Evolutionary conservation across 176 grass and related monocot genomes (phyloP), one percentile per base, ranked within the genome.

Genomic region (Echinochloa phyllopogon): DNA sequence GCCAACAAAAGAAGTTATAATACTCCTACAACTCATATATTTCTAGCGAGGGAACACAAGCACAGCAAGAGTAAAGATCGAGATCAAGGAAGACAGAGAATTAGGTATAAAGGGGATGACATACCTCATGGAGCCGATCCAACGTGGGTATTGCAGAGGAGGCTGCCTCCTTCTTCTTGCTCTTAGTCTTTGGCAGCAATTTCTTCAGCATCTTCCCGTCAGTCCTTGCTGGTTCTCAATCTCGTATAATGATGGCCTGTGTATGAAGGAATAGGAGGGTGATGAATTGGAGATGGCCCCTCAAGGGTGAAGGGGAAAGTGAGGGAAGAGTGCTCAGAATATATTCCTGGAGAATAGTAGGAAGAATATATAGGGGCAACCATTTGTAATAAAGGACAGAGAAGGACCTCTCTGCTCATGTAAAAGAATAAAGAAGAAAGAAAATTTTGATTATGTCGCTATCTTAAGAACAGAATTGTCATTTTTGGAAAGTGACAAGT

Each of bases 141-240:
- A 91, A 81, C 33, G 69, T 91, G 81, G 89, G 70, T 49, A 88
- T 65, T 21, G 85, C n/a, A 80, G 82, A 91, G 40, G 81, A 76
- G 49, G 88, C 79, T 79, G 49, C 73, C n/a, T 86, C 88, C 84
- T 90, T 45, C 74, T 86, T 90, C 85, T 88, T 88, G 76, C 86
- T 85, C 71, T 85, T 91, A 3, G 85, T 52, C 64, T 85, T 91
- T 6, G 76, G 38, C 2, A 87, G 15, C 69, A 91, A 17, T 76
- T 79, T 74, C 86, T 91, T 91, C 45, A 88, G 48, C 86, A 88
- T 91, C 77, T 88, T 88, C 38, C 51, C 37, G 38, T 56, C 17
- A 58, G 27, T 13, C 17, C 76, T 24, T 63, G 37, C 15, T 69
- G 68, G 80, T 83, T 43, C 23, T 84, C 36, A 44, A 43, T 16